Base-by-base conservation (phyloP, 495 filamentous ascomycete species). In the Neurospora pannonica region DNA sequence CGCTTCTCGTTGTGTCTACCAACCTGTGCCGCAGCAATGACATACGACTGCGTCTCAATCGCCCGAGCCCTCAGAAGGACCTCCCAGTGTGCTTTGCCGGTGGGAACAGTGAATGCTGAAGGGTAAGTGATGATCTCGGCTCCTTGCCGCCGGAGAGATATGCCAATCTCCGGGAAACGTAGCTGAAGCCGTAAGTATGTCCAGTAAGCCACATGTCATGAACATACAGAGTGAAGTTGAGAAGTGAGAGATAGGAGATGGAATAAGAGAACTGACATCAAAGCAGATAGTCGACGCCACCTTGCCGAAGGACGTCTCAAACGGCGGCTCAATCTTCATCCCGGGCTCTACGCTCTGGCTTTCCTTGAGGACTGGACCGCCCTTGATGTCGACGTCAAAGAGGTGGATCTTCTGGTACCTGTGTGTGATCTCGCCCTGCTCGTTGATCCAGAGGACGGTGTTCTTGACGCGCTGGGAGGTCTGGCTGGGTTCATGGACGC, bases 21-120 rank as follows among this genome's bases (percentile, higher is more conserved):
- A 10, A 90, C 89, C 79, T 98, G 95, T 4, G 96, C 96, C 0
- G 96, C 92, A 15, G 95, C 95, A 74, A 98, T 82, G 13, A 98
- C 91, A 84, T 92, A 98, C 4, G 87, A 86, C 79, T 98, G 94
- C 0, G 91, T 95, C 82, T 98, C 96, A 71, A 98, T 94, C 10
- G 95, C 96, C 71, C 95, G 86, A 2, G 94, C 90, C 42, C 92
- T 85, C 9, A 98, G 83, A 1, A 98, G 82, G 0, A 87, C 81
- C 75, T 92, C 89, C 95, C 95, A 98, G 80, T 98, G 96, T 9
- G 92, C 94, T 69, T 84, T 84, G 0, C 96, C 95, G 0, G 96
- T 98, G 2, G 91, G 91, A 3, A 97, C 86, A 11, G 94, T 97
- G 79, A 98, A 98, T 19, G 96, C 95, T 1, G 91, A 94, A 4